Evolutionary conservation across 2,329 filamentous ascomycete species (phyloP), one percentile per base, ranked within the genome.

Genomic region (Calonectria honghensis): DNA sequence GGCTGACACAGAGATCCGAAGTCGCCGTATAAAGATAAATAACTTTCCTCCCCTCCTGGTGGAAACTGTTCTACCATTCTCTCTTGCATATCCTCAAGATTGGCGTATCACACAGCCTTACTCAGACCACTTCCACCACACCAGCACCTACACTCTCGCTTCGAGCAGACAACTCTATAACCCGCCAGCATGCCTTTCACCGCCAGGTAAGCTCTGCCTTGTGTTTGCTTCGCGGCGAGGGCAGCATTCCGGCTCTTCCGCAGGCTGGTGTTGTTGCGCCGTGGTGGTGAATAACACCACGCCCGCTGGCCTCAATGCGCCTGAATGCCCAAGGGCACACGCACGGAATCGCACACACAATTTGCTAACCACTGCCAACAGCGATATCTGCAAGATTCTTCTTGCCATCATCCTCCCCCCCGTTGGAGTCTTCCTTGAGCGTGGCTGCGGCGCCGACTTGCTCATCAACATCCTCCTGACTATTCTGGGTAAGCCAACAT

Each of bases 401-500:
- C 91, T 98, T 88, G 96, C 96, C 89, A 89, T 98, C 89, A 89
- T 98, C 88, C 92, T 98, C 79, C 96, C 96, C 72, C 96, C 96
- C 84, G 88, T 98, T 71, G 96, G 96, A 89, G 96, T 98, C 85
- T 97, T 98, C 91, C 94, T 98, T 80, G 96, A 98, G 93, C 93
- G 94, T 81, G 96, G 96, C 82, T 98, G 96, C 88, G 93, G 93
- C 84, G 92, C 93, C 79, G 95, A 98, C 85, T 89, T 98, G 83
- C 89, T 96, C 87, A 97, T 98, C 92, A 98, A 97, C 93, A 95
- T 98, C 86, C 90, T 96, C 83, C 89, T 97, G 87, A 97, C 95
- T 81, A 92, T 95, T 81, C 89, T 95, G 80, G 89, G 89, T 90
- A 88, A 78, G 87, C 57, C 57, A 63, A 74, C 59, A 50, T 20